Percentiles rank a stretch among this genome's conserved stretches.
These are phyloP conservation scores for Lachnellula occidentalis DNA, from an alignment of 2,329 filamentous ascomycete genomes.

Conservation along the genomic window DNA sequence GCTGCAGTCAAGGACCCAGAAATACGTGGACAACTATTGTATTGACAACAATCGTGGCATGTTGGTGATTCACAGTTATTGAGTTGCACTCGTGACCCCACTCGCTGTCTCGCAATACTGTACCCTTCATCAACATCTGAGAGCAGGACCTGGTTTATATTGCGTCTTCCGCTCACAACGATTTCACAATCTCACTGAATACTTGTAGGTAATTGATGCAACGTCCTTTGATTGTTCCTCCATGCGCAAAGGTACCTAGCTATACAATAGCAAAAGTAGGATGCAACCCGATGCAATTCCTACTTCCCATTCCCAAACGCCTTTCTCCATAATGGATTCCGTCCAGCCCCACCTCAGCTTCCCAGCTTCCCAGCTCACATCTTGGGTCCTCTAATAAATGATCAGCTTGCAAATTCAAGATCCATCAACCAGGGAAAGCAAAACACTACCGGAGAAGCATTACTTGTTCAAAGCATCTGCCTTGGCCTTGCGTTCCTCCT, in stretches of 20 bases:
- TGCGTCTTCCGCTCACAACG: neutral
- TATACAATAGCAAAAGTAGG: neutral
- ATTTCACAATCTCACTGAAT: neutral
- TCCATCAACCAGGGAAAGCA: neutral
- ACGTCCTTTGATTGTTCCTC: neutral
- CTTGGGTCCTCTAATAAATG: neutral
- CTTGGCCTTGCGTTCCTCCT: constrained; percentile 62
- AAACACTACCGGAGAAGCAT: constrained; percentile 18
- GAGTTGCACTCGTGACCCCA: neutral
- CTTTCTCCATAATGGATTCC: neutral
- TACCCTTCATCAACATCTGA: neutral
- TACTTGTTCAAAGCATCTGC: constrained; percentile 61
- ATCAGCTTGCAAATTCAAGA: neutral
- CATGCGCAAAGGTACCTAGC: neutral
- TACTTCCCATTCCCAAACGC: neutral
- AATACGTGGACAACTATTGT: neutral
- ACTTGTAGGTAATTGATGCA: neutral
- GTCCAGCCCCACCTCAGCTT: neutral
- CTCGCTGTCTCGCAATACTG: neutral
- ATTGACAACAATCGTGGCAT: neutral
- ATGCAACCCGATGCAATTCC: neutral
- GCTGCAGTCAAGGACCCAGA: no score
- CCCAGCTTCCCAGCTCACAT: neutral
- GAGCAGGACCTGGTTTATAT: neutral
- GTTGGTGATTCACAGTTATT: neutral